Percentiles rank a stretch among this genome's conserved stretches.
phyloP scores from a whole-genome alignment of 1,284 basidiomycete genomes.

The Rhodotorula sp. region DNA sequence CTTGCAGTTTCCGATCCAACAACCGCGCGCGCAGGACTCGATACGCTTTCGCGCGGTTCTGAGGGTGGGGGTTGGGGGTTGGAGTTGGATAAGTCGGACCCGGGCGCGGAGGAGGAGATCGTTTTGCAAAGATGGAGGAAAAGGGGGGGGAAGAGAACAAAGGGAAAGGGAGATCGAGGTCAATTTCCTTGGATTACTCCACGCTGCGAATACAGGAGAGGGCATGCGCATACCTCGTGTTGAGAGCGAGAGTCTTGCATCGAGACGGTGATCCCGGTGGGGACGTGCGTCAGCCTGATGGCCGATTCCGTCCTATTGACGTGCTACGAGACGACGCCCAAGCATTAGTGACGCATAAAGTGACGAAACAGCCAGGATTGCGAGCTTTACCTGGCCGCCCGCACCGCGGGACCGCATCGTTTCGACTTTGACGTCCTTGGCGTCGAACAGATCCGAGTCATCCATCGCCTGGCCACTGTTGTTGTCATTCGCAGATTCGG shows the following conservation, averaged over 20 bases:
- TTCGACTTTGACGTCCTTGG: constrained; percentile 84
- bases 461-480: constrained; percentile 14
- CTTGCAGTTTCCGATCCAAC: constrained; percentile 58
- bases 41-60: constrained; percentile 87
- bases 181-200: too few species aligned
- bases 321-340: constrained; percentile 59
- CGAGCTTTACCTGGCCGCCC: constrained; percentile 75
- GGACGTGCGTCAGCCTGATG: constrained; percentile 89
- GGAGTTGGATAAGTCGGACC: background rate
- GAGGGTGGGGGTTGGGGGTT: background rate
- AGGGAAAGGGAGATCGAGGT: too few species aligned
- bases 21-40: constrained; percentile 79
- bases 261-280: constrained; percentile 90
- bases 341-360: too few species aligned
- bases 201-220: background rate
- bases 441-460: constrained; percentile 61
- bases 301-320: constrained; percentile 99
- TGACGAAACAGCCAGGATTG: background rate
- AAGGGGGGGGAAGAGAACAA: background rate
- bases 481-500: constrained; percentile 50
- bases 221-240: constrained; percentile 65
- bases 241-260: constrained; percentile 99
- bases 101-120: constrained; percentile 6
- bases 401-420: constrained; percentile 95
- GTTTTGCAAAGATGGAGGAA: background rate